Evolutionary conservation across 108 stramenopile species (phyloP).

Genomic region (Nitzschia sp.): DNA sequence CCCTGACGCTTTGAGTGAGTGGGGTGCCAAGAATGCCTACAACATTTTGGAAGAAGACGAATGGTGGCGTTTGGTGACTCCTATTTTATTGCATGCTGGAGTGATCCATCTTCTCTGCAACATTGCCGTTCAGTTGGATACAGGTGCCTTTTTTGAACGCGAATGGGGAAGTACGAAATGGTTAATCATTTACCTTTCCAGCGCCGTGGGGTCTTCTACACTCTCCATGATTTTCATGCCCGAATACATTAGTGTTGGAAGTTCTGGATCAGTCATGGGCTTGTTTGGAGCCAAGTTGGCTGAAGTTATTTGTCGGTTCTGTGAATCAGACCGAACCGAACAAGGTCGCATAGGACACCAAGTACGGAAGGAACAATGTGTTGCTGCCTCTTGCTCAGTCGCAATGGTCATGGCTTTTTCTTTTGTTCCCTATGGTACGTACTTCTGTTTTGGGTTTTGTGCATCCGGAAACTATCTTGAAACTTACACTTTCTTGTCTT

Average conservation of each 20-base stretch:
- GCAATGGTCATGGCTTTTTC: constrained; percentile 60
- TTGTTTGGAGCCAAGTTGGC: constrained; percentile 80
- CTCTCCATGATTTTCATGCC: constrained; percentile 68
- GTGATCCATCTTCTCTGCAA: constrained; percentile 77
- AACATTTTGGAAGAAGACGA: constrained; percentile 77
- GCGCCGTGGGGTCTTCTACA: constrained; percentile 59
- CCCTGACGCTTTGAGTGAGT: constrained; percentile 78
- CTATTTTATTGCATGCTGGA: constrained; percentile 82
- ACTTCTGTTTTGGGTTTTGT: not conserved
- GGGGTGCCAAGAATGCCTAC: constrained; percentile 86
- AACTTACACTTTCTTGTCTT: not conserved
- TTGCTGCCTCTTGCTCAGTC: constrained; percentile 58
- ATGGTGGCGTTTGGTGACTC: constrained; percentile 70
- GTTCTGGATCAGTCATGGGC: constrained; percentile 82
- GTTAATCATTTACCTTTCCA: constrained; percentile 66
- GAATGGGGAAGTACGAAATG: constrained; percentile 80
- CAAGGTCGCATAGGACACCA: constrained; percentile 55
- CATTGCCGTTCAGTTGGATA: constrained; percentile 75
- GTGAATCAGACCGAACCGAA: constrained; percentile 50
- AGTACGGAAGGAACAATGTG: constrained; percentile 71
- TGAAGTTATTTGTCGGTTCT: constrained; percentile 65
- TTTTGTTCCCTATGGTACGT: constrained; percentile 54
- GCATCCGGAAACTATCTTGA: too few relatives aligned
- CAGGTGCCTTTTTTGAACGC: constrained; percentile 70
- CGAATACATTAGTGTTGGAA: constrained; percentile 73